phyloP scores from a whole-genome alignment of 2,329 filamentous ascomycete genomes.

The Colletotrichum siamense region DNA sequence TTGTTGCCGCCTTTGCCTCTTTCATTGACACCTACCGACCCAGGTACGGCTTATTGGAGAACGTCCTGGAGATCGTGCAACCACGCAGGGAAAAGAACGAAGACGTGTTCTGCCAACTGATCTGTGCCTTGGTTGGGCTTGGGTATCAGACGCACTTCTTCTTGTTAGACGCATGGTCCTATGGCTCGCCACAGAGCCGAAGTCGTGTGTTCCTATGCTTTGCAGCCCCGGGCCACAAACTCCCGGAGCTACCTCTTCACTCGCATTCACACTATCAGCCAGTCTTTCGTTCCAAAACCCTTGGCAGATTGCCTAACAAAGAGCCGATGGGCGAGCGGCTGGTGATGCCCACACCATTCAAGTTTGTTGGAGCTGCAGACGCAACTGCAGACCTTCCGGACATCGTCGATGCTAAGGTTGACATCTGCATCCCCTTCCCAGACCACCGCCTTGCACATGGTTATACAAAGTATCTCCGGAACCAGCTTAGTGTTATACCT shows the following conservation, averaged over 20 bases:
- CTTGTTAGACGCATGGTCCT: conserved; percentile 72
- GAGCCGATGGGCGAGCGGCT: conserved; percentile 62
- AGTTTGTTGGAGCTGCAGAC: conserved; percentile 57
- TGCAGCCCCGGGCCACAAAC: conserved; percentile 67
- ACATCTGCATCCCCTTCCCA: conserved; percentile 68
- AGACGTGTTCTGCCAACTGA: conserved; percentile 75
- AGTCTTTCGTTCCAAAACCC: conserved; percentile 28
- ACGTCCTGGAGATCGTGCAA: conserved; percentile 71
- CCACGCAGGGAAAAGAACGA: conserved; percentile 50
- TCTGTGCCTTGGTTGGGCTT: conserved; percentile 75
- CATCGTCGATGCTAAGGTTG: conserved; percentile 65
- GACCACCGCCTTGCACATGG: conserved; percentile 66
- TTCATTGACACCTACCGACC: conserved; percentile 79
- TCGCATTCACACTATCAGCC: conserved; percentile 66
- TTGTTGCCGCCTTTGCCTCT: conserved; percentile 78
- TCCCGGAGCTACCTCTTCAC: conserved; percentile 60
- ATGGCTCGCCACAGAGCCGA: conserved; percentile 70
- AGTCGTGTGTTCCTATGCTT: conserved; percentile 75
- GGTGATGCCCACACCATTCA: conserved; percentile 62
- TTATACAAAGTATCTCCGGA: conserved; percentile 42
- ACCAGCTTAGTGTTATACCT: conserved; percentile 64
- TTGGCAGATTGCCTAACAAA: conserved; percentile 67
- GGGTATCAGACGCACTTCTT: conserved; percentile 78
- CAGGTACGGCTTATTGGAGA: conserved; percentile 78
- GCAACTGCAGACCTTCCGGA: conserved; percentile 65